Evolutionary conservation across 495 filamentous ascomycete species (phyloP), one percentile per base, ranked within the genome.

Genomic region (Parachaetomium inaequale): DNA sequence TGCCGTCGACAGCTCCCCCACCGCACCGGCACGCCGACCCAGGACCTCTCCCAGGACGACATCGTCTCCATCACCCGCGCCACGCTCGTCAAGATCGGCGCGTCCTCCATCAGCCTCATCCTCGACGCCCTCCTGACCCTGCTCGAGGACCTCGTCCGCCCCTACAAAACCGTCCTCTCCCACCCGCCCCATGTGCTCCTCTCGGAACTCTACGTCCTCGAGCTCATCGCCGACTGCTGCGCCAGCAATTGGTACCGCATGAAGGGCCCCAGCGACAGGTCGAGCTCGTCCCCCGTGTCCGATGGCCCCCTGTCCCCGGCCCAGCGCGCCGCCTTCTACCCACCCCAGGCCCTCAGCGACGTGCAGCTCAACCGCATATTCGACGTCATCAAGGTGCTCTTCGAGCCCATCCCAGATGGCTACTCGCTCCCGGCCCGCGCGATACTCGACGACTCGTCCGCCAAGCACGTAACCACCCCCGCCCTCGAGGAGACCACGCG

Each of bases 151-250:
- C 74, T 83, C 50, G 63, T 67, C 21, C 78, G 76, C 29, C 72
- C 76, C 15, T 77, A 77, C 63, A 60, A 52, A 4, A n/a, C 32
- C 59, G 66, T 78, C 56, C 61, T 78, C 47, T 66, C 74, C 58
- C 76, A 81, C 66, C 79, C 83, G 46, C 70, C 78, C 62, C 80
- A 84, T 54, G 76, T 87, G 17, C 72, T 85, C 34, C 76, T 83
- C 47, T 85, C 85, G 25, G 84, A 87, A 65, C 74, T 84, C 55
- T 86, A 84, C 68, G 70, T 85, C 28, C 73, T 87, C 62, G 79
- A 81, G 61, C 75, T 88, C 45, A 78, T 85, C 51, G 83, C 85
- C 65, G 85, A 88, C 68, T 88, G 85, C 68, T 86, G 83, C 66
- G 76, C 78, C 45, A 80, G 79, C 49, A 76, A 85, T 67, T 87